Evolutionary conservation across 2,329 filamentous ascomycete species (phyloP).

Genomic region (Hysterium pulicare): DNA sequence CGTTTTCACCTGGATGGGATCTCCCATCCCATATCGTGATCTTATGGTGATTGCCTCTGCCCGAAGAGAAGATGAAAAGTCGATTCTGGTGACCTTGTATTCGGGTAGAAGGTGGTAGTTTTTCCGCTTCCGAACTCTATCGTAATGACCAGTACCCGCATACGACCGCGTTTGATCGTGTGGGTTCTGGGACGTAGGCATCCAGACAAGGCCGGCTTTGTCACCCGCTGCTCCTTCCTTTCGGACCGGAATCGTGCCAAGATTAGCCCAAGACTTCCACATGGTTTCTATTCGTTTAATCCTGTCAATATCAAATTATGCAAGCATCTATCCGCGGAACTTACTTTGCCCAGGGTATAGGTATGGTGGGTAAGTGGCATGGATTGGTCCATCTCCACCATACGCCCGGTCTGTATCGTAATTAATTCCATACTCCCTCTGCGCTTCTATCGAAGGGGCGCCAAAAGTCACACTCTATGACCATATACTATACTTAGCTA

Average conservation of each 20-base stretch:
- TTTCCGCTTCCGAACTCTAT: constrained; percentile 15
- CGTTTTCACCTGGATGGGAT: neutral
- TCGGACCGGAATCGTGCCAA: constrained; percentile 8
- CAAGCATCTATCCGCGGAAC: no score
- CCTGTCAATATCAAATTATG: no score
- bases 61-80: neutral
- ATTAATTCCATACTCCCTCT: constrained; percentile 12
- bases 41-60: neutral
- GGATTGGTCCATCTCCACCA: constrained; percentile 16
- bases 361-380: constrained; percentile 9
- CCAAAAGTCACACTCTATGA: constrained; percentile 14
- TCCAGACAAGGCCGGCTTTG: constrained; percentile 21
- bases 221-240: constrained; percentile 6
- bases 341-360: neutral
- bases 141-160: constrained; percentile 30
- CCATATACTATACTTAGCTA: no score
- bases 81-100: constrained; percentile 9
- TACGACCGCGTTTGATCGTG: constrained; percentile 21
- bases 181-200: constrained; percentile 18
- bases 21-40: neutral
- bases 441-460: constrained; percentile 1
- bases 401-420: constrained; percentile 14
- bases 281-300: no score
- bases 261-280: constrained; percentile 5
- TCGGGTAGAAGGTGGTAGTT: constrained; percentile 24